Percentiles rank a stretch among this genome's conserved stretches.
phyloP scores from a whole-genome alignment of 2,329 filamentous ascomycete genomes.

The Akanthomyces muscarius region DNA sequence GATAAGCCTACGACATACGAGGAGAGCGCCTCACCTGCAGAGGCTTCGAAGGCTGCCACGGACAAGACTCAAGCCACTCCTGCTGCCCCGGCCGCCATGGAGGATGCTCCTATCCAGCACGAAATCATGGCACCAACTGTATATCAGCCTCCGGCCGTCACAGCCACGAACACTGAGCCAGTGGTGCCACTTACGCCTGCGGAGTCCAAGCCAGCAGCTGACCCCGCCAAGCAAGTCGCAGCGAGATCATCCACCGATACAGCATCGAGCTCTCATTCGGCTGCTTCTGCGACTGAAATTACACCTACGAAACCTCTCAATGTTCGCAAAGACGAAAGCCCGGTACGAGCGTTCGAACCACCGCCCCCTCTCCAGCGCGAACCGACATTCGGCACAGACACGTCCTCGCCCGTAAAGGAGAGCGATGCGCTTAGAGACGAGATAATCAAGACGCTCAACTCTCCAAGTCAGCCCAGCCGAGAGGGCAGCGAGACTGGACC shows the following conservation, averaged over 20 bases:
- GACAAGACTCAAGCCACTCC: neutral
- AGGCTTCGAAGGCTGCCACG: constrained; percentile 1
- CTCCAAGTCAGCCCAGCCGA: constrained; percentile 25
- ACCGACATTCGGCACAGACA: constrained; percentile 45
- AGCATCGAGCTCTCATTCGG: neutral
- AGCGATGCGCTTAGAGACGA: constrained; percentile 70
- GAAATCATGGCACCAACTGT: neutral
- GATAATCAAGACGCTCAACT: constrained; percentile 66
- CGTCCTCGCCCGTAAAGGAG: constrained; percentile 58
- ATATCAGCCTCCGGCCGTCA: neutral
- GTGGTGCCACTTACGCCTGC: neutral
- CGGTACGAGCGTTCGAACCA: constrained; percentile 33
- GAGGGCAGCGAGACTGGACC: neutral
- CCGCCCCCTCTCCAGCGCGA: constrained; percentile 37
- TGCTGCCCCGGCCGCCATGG: neutral
- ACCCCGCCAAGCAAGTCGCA: neutral
- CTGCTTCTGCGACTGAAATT: constrained; percentile 26
- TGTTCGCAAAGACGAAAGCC: constrained; percentile 33
- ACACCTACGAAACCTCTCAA: constrained; percentile 44
- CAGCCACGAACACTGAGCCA: neutral
- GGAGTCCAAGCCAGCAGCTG: neutral
- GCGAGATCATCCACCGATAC: constrained; percentile 1
- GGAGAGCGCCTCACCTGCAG: neutral
- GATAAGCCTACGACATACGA: neutral
- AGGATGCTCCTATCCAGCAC: neutral